Evolutionary conservation across 2,329 filamentous ascomycete species (phyloP).

Genomic region (Reticulascus tulasneorum): DNA sequence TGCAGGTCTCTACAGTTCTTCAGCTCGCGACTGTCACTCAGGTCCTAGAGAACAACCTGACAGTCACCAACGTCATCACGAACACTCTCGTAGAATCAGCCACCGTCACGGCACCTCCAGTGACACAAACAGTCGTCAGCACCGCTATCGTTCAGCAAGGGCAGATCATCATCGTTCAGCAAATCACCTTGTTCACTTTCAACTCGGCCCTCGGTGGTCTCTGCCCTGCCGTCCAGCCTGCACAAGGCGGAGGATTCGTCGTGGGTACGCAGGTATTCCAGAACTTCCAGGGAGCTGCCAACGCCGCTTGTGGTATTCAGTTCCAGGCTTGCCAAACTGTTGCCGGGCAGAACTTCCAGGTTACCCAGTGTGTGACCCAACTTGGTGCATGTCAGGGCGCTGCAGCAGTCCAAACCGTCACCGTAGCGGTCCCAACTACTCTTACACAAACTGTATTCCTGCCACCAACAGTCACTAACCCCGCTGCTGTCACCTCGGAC

Average conservation of each 20-base stretch:
- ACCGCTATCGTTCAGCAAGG: conserved; percentile 9
- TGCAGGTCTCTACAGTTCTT: conserved; percentile 7
- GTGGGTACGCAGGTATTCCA: conserved; percentile 12
- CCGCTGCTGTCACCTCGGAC: conserved; percentile 6
- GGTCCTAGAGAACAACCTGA: conserved; percentile 4
- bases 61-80: not conserved
- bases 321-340: conserved; percentile 14
- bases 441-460: conserved; percentile 14
- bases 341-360: conserved; percentile 12
- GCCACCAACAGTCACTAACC: conserved; percentile 4
- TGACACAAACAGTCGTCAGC: conserved; percentile 5
- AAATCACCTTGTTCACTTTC: conserved; percentile 15
- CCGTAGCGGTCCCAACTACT: conserved; percentile 12
- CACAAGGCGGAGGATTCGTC: conserved; percentile 13
- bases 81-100: conserved; percentile 2
- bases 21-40: conserved; percentile 8
- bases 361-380: conserved; percentile 17
- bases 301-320: conserved; percentile 14
- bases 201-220: conserved; percentile 14
- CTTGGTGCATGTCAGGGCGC: conserved; percentile 12
- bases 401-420: conserved; percentile 14
- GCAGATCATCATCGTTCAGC: conserved; percentile 14
- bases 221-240: conserved; percentile 8
- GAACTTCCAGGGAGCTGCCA: conserved; percentile 14
- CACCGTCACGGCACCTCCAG: conserved; percentile 6